Conservation (phyloP, 352 stramenopile species). For the Globisporangium splendens region DNA sequence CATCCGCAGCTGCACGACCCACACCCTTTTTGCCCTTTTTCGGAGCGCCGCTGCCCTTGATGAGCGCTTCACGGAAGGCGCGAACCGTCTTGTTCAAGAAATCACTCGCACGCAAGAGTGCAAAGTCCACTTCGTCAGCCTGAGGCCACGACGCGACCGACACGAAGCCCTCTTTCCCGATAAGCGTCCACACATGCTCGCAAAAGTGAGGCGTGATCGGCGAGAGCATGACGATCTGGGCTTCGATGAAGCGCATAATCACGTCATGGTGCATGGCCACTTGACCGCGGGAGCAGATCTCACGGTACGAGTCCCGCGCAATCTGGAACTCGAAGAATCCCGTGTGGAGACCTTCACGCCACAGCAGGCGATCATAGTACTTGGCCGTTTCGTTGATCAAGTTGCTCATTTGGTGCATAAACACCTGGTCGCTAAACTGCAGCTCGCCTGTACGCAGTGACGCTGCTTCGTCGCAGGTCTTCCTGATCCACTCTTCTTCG, state of each 20-base stretch:
- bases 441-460: conserved; percentile 77
- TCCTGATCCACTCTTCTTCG: conserved; percentile 97
- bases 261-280: conserved; percentile 91
- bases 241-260: conserved; percentile 92
- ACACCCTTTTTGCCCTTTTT: conserved; percentile 92
- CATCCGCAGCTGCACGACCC: conserved; percentile 41
- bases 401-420: conserved; percentile 97
- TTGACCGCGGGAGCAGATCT: conserved; percentile 88
- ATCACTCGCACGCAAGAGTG: conserved; percentile 90
- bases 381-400: conserved; percentile 89
- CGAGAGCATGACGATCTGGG: conserved; percentile 92
- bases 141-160: conserved; percentile 87
- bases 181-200: conserved; percentile 91
- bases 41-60: conserved; percentile 55
- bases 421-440: conserved; percentile 93
- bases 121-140: conserved; percentile 87
- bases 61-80: conserved; percentile 83
- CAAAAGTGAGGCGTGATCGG: conserved; percentile 95
- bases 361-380: conserved; percentile 90
- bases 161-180: conserved; percentile 91
- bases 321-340: conserved; percentile 99
- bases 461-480: conserved; percentile 81
- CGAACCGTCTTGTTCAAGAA: conserved; percentile 92
- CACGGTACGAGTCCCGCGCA: conserved; percentile 96
- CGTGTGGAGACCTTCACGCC: conserved; percentile 95